Evolutionary conservation across 108 stramenopile species (phyloP).

Genomic region (Stephanodiscus minutulus): DNA sequence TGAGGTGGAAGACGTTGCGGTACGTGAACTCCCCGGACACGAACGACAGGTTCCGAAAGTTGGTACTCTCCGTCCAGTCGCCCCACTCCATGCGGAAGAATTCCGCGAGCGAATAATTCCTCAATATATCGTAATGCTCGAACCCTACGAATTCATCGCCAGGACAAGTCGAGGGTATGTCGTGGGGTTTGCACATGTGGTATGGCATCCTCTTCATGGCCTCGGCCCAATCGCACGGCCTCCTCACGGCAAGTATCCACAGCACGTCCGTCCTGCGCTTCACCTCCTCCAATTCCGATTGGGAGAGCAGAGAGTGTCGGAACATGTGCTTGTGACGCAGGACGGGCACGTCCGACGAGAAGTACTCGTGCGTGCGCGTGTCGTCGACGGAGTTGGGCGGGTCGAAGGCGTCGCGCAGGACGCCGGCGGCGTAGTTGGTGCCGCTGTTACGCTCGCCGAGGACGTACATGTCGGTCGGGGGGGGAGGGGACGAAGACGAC

Average conservation of each 20-base stretch:
- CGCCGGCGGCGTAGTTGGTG: conserved; percentile 6
- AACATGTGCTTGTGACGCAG: conserved; percentile 46
- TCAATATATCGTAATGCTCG: conserved; percentile 11
- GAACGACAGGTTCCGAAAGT: conserved; percentile 39
- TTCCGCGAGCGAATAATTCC: conserved; percentile 13
- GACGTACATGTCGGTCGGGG: conserved; percentile 39
- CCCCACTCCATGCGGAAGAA: conserved; percentile 40
- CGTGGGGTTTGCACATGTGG: conserved; percentile 39
- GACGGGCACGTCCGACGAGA: conserved; percentile 37
- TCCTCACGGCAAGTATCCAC: conserved; percentile 34
- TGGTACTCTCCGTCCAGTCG: conserved; percentile 36
- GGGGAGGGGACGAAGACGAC: neutral
- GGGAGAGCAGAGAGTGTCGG: conserved; percentile 21
- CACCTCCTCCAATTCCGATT: conserved; percentile 21
- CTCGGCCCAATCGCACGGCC: conserved; percentile 43
- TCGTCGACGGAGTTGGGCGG: conserved; percentile 26
- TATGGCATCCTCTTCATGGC: conserved; percentile 38
- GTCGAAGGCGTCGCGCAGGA: conserved; percentile 18
- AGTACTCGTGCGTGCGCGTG: conserved; percentile 22
- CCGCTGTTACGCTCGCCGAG: conserved; percentile 42
- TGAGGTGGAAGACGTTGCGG: conserved; percentile 36
- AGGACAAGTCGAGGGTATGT: conserved; percentile 21
- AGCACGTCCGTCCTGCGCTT: conserved; percentile 22
- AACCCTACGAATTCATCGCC: conserved; percentile 24
- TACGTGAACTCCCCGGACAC: conserved; percentile 32